Base-by-base conservation (phyloP, 306 rosid genomes). In the Malus sylvestris region DNA sequence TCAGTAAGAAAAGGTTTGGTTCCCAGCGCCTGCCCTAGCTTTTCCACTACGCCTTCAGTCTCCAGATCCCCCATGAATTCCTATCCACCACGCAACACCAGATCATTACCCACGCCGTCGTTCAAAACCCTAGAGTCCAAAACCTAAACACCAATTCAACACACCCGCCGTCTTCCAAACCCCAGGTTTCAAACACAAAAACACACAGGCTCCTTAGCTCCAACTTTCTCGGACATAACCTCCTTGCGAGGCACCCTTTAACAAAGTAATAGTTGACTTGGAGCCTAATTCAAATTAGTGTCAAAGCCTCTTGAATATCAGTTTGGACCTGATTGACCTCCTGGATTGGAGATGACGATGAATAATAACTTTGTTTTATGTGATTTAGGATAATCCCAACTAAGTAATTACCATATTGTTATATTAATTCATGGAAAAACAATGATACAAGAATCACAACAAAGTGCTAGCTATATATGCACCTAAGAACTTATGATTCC, bases 311-410 rank as follows among this genome's bases (percentile, higher is more conserved):
- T 3, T 61, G 9, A 27, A 25, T 61, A 61, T 61, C 10, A 13
- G 66, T 61, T 61, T 27, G 67, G 67, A 27, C 18, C 38, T 63
- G 68, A 63, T 63, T 30, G 68, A 63, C 44, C 22, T 63, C 68
- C 10, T 30, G 0, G 44, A 3, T 29, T 29, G 23, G 68, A 63
- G 23, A 30, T 30, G 13, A 30, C 2, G 6, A 30, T 29, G 42
- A 63, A 29, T 30, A 32, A 33, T 16, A 16, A 32, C 38, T 7
- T 61, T 6, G 35, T 61, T 61, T 27, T 33, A 10, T 6, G 20
- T 25, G 10, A 61, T 61, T 61, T 27, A 27, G 38, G 35, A 61
- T 61, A 6, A 61, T 27, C 38, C 10, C 33, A 51, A 15, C 20
- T 15, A 51, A 1, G 0, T 51, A 51, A 51, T 51, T 5, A 15